Base-by-base conservation (phyloP, 495 filamentous ascomycete species). In the Aspergillus conjunctus region DNA sequence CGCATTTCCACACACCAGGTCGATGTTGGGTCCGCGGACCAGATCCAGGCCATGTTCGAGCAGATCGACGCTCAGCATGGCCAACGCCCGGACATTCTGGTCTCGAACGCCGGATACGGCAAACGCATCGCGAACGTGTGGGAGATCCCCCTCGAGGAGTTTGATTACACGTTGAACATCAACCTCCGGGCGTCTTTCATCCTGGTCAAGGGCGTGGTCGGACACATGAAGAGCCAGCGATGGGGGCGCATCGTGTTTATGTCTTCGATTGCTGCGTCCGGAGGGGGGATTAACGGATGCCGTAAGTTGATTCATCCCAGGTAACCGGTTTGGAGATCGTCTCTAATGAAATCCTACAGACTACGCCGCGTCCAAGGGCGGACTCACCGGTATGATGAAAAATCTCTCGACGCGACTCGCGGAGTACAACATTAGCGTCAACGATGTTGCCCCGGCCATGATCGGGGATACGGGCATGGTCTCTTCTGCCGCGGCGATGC, bases 361-460 rank as follows among this genome's bases (percentile, higher is more conserved):
- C 62, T 91, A 89, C 63, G 84, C 85, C 22, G 86, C 87, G 9
- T 86, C 84, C 17, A 75, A 91, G 83, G 76, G 84, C 72, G 53
- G 88, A 73, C 65, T 91, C 53, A 84, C 81, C 4, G 84, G 82
- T 3, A 80, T 91, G 79, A 87, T 88, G 77, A 84, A 82, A 65
- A 89, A 86, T 58, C 73, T 91, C 20, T 79, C 85, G 11, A 81
- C 74, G n/a, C 81, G 83, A 52, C 77, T 88, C 26, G 86, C 84
- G 9, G 75, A 80, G 62, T 76, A 78, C 59, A 86, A 86, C 32
- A 88, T 92, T 62, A 91, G 87, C 21, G 85, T 89, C 41, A 91
- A 92, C 54, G 88, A 88, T 66, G 86, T 92, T 3, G 86, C 88
- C 14, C 89, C 88, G 0, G 88, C 87, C 10, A 85, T 91, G 84